Percentiles rank a stretch among this genome's conserved stretches.
Evolutionary conservation across 2,329 filamentous ascomycete genomes (phyloP).

Genomic region (Neoarthrinium moseri): DNA sequence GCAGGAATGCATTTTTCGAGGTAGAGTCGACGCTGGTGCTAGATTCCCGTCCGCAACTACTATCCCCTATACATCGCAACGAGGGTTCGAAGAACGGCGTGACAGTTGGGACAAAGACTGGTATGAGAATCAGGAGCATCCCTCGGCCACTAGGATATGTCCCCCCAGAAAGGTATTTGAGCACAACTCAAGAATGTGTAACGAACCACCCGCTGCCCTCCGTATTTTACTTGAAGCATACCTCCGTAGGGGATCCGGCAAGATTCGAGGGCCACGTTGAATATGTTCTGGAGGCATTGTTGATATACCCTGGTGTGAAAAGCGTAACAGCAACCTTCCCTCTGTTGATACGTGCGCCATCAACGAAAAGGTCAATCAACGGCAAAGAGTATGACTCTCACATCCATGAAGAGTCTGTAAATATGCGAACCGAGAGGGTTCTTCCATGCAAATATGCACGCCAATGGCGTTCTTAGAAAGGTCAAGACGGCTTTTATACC

Average conservation of each 20-base stretch:
- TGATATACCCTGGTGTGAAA: constrained; percentile 5
- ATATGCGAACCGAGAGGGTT: constrained; percentile 3
- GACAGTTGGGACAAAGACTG: constrained; percentile 4
- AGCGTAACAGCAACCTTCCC: constrained; percentile 2
- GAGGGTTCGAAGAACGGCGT: constrained; percentile 6
- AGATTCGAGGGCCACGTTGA: constrained; percentile 12
- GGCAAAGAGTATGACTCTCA: constrained; percentile 1
- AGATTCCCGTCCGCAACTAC: constrained; percentile 6
- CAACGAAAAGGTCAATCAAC: constrained; percentile 5
- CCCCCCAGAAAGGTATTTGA: neutral
- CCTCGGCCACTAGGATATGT: neutral
- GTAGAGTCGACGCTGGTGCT: neutral
- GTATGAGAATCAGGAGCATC: neutral
- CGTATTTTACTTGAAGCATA: constrained; percentile 7
- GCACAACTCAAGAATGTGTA: constrained; percentile 10
- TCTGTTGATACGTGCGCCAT: constrained; percentile 4
- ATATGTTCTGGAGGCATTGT: constrained; percentile 10
- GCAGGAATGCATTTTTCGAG: constrained; percentile 3
- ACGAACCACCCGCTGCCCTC: constrained; percentile 7
- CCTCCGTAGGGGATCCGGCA: neutral
- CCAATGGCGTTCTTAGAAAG: constrained; percentile 7
- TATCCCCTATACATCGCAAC: constrained; percentile 8
- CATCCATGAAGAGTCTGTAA: neutral
- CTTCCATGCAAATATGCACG: constrained; percentile 1
- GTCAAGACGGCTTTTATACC: constrained; percentile 9